Base-by-base conservation (phyloP, 352 stramenopile species). In the Phytophthora hybrid region DNA sequence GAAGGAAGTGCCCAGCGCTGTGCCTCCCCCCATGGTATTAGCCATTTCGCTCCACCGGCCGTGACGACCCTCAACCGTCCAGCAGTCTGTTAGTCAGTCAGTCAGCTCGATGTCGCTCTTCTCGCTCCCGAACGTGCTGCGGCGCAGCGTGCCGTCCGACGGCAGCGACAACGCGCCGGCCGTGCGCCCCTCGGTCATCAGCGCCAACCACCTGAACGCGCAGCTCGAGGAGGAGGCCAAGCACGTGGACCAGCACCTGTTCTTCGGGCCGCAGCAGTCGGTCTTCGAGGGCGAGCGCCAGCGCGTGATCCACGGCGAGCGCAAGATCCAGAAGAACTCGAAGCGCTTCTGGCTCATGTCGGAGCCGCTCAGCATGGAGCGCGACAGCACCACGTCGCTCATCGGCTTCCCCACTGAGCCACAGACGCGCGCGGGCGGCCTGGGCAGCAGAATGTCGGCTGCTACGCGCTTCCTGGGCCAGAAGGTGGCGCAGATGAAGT, bases 341-440 rank as follows among this genome's bases (percentile, higher is more conserved):
- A 93, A 92, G 66, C 81, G 84, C 53, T 93, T 90, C 65, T 97
- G 89, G 89, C 79, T 97, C 53, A 89, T 93, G 77, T 97, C 90
- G 21, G 90, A 95, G 77, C 90, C 90, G 46, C 78, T 95, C 8
- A 89, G 84, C 60, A 87, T 95, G 75, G 89, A 94, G 51, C 74
- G 84, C 21, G 87, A 94, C 70, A 94, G 83, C 66, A 94, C 87
- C 37, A 92, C 84, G 75, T 94, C 86, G 64, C 73, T 94, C 59
- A 85, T 88, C 37, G 85, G 86, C 29, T 87, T 89, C 70, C 77
- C 83, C 3, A 73, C 82, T 4, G 85, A 92, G 14, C 66, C 80
- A 9, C 63, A 77, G 10, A 39, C 67, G 6, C 88, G 81, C 41
- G 5, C 47, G 0, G 49, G 65, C 21, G 83, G 83, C 4, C 56